Evolutionary conservation across 805 yeast species (phyloP).

Genomic region (Metschnikowia anglica): DNA sequence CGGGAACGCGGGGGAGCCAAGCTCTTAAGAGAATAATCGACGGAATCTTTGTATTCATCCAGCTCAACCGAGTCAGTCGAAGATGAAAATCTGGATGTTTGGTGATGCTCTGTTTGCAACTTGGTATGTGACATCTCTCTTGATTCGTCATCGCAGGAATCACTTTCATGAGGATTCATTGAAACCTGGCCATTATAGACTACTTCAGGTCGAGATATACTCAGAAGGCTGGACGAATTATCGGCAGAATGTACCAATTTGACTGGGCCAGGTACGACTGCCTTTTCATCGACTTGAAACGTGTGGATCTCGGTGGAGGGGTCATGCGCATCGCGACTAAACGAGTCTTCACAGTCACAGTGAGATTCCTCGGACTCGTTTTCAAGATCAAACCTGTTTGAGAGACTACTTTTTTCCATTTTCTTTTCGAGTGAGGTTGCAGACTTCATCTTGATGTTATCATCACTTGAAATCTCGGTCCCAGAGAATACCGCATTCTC

Average conservation of each 20-base stretch:
- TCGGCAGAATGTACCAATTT: slow-evolving; percentile 13
- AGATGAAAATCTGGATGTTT: background rate
- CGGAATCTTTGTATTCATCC: slow-evolving; percentile 19
- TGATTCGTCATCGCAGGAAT: background rate
- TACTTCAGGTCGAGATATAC: background rate
- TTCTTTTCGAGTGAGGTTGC: background rate
- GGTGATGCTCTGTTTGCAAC: slow-evolving; percentile 7
- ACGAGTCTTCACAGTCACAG: slow-evolving; percentile 1
- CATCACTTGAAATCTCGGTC: background rate
- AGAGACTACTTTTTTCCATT: background rate
- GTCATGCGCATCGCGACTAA: slow-evolving; percentile 6
- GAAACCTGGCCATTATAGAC: background rate
- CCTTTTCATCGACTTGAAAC: slow-evolving; percentile 9
- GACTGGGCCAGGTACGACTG: slow-evolving; percentile 13
- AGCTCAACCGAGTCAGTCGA: slow-evolving; percentile 7
- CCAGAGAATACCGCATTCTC: background rate
- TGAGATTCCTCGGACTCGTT: background rate
- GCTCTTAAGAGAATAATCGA: slow-evolving; percentile 18
- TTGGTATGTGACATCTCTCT: background rate
- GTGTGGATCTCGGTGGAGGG: slow-evolving; percentile 7
- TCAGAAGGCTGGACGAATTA: background rate
- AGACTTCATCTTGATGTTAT: background rate
- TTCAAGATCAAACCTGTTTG: background rate
- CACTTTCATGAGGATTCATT: background rate
- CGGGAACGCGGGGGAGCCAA: slow-evolving; percentile 20